A percentile compares a stretch with the other conserved stretches of the same genome.
phyloP scores from a whole-genome alignment of 441 rosid species.

The Croton laevigatus region DNA sequence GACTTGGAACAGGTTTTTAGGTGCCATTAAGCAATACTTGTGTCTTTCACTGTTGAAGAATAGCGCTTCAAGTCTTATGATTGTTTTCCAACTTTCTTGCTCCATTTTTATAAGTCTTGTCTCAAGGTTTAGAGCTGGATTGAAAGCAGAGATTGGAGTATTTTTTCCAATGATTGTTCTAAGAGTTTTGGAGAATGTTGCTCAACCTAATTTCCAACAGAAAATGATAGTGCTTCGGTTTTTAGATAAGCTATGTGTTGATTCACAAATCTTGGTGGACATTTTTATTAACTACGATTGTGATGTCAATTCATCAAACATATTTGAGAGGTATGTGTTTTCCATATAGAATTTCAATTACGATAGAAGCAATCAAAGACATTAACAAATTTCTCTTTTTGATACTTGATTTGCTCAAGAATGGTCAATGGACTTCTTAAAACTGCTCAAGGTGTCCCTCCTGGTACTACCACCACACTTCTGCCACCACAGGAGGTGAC shows the following conservation, averaged over 20 bases:
- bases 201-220: constrained; percentile 99
- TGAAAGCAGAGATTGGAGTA: constrained; percentile 99
- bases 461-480: constrained; percentile 67
- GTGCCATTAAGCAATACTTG: constrained; percentile 94
- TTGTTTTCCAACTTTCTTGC: constrained; percentile 98
- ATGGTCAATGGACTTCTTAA: constrained; percentile 99
- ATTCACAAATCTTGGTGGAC: constrained; percentile 97
- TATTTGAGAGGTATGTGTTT: constrained; percentile 86
- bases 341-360: constrained; percentile 12
- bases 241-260: constrained; percentile 88
- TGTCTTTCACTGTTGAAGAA: constrained; percentile 94
- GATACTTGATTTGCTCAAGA: constrained; percentile 29
- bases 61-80: constrained; percentile 91
- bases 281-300: constrained; percentile 97
- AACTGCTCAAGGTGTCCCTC: constrained; percentile 97
- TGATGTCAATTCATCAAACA: constrained; percentile 97
- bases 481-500: constrained; percentile 88
- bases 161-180: constrained; percentile 98
- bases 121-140: constrained; percentile 92
- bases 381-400: neutral
- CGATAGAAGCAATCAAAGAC: constrained; percentile 7
- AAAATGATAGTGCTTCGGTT: constrained; percentile 98
- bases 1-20: constrained; percentile 73
- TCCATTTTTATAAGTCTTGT: constrained; percentile 95
- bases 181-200: constrained; percentile 91